phyloP scores from a whole-genome alignment of 305 asterid species.

The Petunia hybrid region DNA sequence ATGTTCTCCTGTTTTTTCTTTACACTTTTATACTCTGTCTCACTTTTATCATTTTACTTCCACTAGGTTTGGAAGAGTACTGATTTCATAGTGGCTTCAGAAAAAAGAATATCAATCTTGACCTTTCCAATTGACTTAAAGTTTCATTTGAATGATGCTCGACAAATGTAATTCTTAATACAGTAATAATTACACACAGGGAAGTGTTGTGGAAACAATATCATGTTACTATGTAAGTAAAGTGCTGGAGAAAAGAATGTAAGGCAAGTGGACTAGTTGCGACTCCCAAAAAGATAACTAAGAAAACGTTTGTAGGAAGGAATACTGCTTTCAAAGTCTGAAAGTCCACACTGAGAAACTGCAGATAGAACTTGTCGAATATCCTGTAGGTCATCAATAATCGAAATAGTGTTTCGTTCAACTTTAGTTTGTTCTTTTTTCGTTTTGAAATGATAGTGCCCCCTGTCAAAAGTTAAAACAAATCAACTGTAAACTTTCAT shows the following conservation, averaged over 20 bases:
- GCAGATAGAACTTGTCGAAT: background rate
- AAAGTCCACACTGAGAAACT: slow-evolving; percentile 4
- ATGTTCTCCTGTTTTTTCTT: background rate
- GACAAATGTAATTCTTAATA: background rate
- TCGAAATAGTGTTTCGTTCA: slow-evolving; percentile 13
- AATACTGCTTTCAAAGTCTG: background rate
- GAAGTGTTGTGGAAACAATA: background rate
- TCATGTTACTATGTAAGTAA: background rate
- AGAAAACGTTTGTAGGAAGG: background rate
- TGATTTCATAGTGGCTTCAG: background rate
- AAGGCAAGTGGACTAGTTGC: slow-evolving; percentile 19
- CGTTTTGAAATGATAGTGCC: background rate
- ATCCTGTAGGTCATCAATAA: background rate
- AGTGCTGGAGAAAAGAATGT: background rate
- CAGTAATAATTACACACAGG: background rate
- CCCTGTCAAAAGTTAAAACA: background rate
- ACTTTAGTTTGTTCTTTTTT: background rate
- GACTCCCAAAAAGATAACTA: slow-evolving; percentile 16
- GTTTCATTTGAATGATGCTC: background rate
- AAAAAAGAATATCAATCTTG: background rate
- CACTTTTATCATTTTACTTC: background rate
- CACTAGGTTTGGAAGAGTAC: background rate
- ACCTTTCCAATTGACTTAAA: background rate
- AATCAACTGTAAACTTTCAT: background rate
- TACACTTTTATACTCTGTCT: background rate